Percentiles rank a stretch among this genome's conserved stretches.
Evolutionary conservation across 768 basidiomycete genomes (phyloP).

Genomic region (Leccinum fibrillosum): DNA sequence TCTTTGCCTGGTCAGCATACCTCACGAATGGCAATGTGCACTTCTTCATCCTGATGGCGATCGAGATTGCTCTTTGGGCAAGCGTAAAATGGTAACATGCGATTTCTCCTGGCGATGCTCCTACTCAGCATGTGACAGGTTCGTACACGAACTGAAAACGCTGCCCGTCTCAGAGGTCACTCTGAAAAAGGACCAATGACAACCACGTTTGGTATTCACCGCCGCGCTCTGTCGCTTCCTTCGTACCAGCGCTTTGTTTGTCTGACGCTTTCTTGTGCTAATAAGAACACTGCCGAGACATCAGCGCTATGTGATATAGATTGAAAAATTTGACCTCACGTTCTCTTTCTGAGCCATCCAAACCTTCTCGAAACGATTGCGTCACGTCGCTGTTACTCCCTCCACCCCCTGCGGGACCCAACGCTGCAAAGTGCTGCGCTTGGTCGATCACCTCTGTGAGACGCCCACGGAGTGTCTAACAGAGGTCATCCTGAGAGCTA

Average conservation of each 20-base stretch:
- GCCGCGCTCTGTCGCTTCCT: conserved; percentile 52
- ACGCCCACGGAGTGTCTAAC: conserved; percentile 72
- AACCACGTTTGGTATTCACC: conserved; percentile 31
- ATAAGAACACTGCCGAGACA: conserved; percentile 62
- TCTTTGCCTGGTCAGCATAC: conserved; percentile 57
- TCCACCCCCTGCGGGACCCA: conserved; percentile 56
- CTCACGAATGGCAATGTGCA: conserved; percentile 66
- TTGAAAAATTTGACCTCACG: conserved; percentile 46
- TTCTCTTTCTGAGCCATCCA: conserved; percentile 92
- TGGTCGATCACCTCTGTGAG: conserved; percentile 81
- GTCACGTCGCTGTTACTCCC: conserved; percentile 56
- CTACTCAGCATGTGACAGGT: conserved; percentile 42
- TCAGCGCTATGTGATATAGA: conserved; percentile 4
- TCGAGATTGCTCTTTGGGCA: conserved; percentile 70
- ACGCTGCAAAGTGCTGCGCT: conserved; percentile 81
- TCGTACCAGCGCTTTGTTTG: conserved; percentile 85
- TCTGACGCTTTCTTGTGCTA: conserved; percentile 81
- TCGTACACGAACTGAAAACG: conserved; percentile 59
- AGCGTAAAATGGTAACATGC: conserved; percentile 72
- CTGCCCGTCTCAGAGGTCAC: conserved; percentile 19
- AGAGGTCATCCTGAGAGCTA: conserved; percentile 3
- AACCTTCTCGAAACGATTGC: conserved; percentile 82
- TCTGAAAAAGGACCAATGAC: conserved; percentile 27
- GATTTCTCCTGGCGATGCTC: neutral
- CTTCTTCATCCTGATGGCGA: conserved; percentile 59